Evolutionary conservation across 495 filamentous ascomycete species (phyloP).

Genomic region (Xylaria scruposa): DNA sequence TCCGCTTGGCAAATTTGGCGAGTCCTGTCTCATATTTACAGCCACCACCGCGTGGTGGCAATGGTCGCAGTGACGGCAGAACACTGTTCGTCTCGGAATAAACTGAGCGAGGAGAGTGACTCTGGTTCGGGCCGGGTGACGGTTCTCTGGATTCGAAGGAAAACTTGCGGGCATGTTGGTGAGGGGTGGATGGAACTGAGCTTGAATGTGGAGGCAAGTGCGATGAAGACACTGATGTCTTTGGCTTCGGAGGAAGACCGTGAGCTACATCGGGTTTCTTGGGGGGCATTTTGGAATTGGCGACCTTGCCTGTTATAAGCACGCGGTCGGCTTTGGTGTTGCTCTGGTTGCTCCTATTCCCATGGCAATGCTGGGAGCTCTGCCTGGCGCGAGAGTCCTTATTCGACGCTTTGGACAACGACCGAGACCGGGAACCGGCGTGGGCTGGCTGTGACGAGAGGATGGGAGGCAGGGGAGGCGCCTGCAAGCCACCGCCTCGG

Average conservation of each 20-base stretch:
- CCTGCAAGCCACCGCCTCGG: conserved; percentile 55
- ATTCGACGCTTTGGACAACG: conserved; percentile 59
- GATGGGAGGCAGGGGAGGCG: conserved; percentile 53
- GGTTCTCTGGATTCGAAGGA: conserved; percentile 85
- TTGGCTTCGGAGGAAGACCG: conserved; percentile 43
- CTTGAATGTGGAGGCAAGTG: conserved; percentile 71
- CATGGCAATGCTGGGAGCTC: conserved; percentile 61
- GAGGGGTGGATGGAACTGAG: conserved; percentile 93
- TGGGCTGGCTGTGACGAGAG: conserved; percentile 55
- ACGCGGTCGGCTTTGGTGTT: conserved; percentile 60
- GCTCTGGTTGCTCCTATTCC: conserved; percentile 59
- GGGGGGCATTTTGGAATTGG: conserved; percentile 54
- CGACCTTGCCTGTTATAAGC: conserved; percentile 61
- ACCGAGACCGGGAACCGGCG: conserved; percentile 55
- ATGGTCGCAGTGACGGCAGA: conserved; percentile 68
- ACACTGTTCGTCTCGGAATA: conserved; percentile 84
- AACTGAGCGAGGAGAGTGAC: conserved; percentile 87
- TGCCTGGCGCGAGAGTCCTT: conserved; percentile 53
- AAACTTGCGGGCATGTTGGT: conserved; percentile 83
- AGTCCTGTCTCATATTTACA: conserved; percentile 81
- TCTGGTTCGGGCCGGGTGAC: conserved; percentile 75
- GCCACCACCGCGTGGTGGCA: conserved; percentile 56
- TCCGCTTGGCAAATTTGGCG: conserved; percentile 54
- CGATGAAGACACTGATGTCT: conserved; percentile 40
- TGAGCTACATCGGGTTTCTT: conserved; percentile 49